These are phyloP conservation scores for Cucurbita maxima DNA, from an alignment of 306 rosid genomes.

Conservation along the genomic window DNA sequence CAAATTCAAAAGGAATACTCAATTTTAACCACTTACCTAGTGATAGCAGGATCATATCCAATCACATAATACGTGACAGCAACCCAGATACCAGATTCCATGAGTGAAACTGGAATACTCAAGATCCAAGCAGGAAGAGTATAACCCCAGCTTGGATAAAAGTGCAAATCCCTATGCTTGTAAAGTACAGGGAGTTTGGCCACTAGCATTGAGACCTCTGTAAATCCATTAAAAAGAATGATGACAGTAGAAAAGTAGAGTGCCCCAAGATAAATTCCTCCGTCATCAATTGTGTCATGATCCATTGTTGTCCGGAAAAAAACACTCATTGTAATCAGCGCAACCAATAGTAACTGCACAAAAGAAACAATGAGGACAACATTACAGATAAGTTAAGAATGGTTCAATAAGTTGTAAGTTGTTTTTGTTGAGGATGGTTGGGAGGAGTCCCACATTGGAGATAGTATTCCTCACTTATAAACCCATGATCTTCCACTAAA, in stretches of 20 bases:
- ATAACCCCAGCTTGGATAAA: constrained; percentile 95
- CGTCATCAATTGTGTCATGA: constrained; percentile 73
- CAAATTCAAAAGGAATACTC: neutral
- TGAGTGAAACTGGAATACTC: constrained; percentile 68
- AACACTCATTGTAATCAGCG: constrained; percentile 89
- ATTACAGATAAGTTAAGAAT: constrained; percentile 1
- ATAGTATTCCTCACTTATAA: too few species aligned
- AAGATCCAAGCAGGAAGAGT: constrained; percentile 89
- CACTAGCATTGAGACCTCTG: constrained; percentile 92
- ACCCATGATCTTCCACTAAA: too few species aligned
- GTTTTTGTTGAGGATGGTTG: too few species aligned
- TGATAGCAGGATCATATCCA: constrained; percentile 85
- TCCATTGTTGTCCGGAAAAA: constrained; percentile 91
- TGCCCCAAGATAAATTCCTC: constrained; percentile 81
- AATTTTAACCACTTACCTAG: constrained; percentile 31
- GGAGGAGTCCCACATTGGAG: too few species aligned
- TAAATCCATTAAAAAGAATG: constrained; percentile 94
- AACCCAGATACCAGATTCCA: constrained; percentile 97
- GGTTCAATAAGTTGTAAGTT: neutral
- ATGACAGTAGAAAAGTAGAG: constrained; percentile 93
- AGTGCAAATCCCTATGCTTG: constrained; percentile 95
- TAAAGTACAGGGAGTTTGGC: constrained; percentile 92
- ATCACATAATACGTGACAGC: constrained; percentile 70
- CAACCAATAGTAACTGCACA: constrained; percentile 62
- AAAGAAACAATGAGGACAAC: constrained; percentile 20